phyloP scores from a whole-genome alignment of 805 yeast genomes.

The Torulaspora gathmanii region DNA sequence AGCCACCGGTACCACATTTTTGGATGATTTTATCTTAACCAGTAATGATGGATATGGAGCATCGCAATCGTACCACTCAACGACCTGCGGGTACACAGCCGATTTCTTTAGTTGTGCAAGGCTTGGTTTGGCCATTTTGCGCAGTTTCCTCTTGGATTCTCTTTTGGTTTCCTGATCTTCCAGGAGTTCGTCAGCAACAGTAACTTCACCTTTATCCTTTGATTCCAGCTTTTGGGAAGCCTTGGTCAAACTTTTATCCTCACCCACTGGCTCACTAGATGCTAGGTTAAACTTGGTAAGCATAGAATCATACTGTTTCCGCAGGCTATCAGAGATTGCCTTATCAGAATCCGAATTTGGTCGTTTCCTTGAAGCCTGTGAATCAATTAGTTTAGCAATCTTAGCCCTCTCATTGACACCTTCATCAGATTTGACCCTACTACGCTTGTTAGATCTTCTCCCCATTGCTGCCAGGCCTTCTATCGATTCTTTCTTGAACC shows the following conservation, averaged over 20 bases:
- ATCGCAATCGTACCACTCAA: slow-evolving; percentile 86
- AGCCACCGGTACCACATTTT: slow-evolving; percentile 74
- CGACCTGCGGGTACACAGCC: slow-evolving; percentile 59
- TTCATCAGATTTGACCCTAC: slow-evolving; percentile 1
- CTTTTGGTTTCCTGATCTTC: slow-evolving; percentile 28
- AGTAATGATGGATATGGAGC: slow-evolving; percentile 70
- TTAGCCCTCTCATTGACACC: slow-evolving; percentile 5
- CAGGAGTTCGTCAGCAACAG: slow-evolving; percentile 8
- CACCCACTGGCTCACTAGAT: neutral
- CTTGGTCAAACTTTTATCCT: neutral
- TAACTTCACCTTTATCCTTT: slow-evolving; percentile 4
- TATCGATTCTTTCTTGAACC: neutral
- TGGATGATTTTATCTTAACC: slow-evolving; percentile 57
- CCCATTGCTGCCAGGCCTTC: slow-evolving; percentile 8
- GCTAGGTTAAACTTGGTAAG: neutral
- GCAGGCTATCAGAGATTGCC: neutral
- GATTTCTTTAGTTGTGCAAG: slow-evolving; percentile 62
- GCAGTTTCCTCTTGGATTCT: slow-evolving; percentile 45
- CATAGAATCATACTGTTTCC: neutral
- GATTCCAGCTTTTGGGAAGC: neutral
- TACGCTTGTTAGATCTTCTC: slow-evolving; percentile 10
- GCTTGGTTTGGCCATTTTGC: slow-evolving; percentile 53
- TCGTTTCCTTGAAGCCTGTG: slow-evolving; percentile 1
- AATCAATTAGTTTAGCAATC: slow-evolving; percentile 9
- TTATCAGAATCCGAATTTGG: neutral